Percentiles rank a stretch among this genome's conserved stretches.
phyloP scores from a whole-genome alignment of 1,139 yeast genomes.

The Zygoascus sp. region DNA sequence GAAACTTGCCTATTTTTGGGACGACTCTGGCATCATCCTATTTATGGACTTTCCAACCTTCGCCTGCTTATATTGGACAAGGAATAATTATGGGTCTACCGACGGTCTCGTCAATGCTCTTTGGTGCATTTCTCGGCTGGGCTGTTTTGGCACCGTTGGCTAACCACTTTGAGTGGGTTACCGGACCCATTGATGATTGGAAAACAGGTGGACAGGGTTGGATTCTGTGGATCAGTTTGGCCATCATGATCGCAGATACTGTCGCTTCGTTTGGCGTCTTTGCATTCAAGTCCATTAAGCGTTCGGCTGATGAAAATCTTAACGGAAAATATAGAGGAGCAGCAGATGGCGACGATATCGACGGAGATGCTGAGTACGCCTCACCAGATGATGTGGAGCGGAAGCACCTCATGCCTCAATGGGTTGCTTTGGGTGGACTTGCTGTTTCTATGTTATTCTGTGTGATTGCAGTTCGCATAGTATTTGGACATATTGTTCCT shows the following conservation, averaged over 20 bases:
- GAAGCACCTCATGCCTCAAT: conserved; percentile 48
- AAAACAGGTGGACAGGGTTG: conserved; percentile 93
- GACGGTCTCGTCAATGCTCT: conserved; percentile 84
- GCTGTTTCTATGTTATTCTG: conserved; percentile 63
- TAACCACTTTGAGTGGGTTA: conserved; percentile 71
- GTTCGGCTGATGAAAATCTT: conserved; percentile 13
- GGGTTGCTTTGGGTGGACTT: conserved; percentile 57
- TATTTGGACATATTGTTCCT: conserved; percentile 72
- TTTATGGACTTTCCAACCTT: conserved; percentile 87
- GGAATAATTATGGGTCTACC: conserved; percentile 97
- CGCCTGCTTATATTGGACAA: conserved; percentile 96
- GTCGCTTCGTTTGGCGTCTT: conserved; percentile 73
- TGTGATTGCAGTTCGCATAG: conserved; percentile 53
- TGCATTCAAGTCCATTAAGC: conserved; percentile 32
- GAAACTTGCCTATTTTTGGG: conserved; percentile 75
- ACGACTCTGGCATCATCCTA: conserved; percentile 54
- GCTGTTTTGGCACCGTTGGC: conserved; percentile 80
- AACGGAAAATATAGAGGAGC: conserved; percentile 9
- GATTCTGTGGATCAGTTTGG: conserved; percentile 90
- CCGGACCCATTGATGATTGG: conserved; percentile 90
- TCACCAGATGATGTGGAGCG: conserved; percentile 40
- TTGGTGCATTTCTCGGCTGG: conserved; percentile 92
- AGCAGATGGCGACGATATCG: conserved; percentile 14
- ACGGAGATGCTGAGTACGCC: conserved; percentile 24
- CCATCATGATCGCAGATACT: conserved; percentile 93